Evolutionary conservation across 106 monocot genomes (phyloP), one percentile per base, ranked within the genome.

Genomic region (Posidonia australis): DNA sequence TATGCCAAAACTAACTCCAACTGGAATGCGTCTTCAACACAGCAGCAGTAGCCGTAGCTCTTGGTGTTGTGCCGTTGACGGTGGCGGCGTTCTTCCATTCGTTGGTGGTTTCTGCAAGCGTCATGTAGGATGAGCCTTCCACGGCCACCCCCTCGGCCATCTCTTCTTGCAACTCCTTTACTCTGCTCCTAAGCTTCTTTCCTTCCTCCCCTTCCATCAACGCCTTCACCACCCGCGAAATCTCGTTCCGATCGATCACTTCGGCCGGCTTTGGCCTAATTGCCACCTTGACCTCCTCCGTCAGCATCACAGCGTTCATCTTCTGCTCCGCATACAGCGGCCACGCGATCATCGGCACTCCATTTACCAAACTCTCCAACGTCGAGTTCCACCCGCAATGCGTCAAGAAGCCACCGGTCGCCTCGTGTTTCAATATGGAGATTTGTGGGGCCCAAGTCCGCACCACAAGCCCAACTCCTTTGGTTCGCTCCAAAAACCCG

Each of bases 331-430:
- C 83, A 45, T 67, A 81, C 43, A 80, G 44, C 26, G 87, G 83
- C 83, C 87, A 87, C 18, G 67, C 69, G 28, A 87, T 64, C 78
- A 83, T 69, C 13, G 87, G 78, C 67, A 83, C 72, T 5, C 87
- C 78, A 52, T 65, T 29, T 20, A 55, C 58, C 13, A 78, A 23
- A 47, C 76, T 71, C 71, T 72, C 71, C 42, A 72, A 14, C 42
- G 26, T 46, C 16, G 78, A 83, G 60, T 83, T 83, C 82, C 82
- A 83, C 16, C 82, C 82, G 43, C 82, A 78, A 60, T 83, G 82
- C 1, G 76, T 83, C 68, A 83, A 0, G 65, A 83, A 78, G 5
- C 78, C 70, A 1, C 71, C 71, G 0, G 57, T 72, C 7, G 84
- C 48, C 1, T 3, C 26, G 67, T 84, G 78, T 14, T 31, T 51